Conservation (phyloP, 495 filamentous ascomycete species). For the Penicillium parvum region DNA sequence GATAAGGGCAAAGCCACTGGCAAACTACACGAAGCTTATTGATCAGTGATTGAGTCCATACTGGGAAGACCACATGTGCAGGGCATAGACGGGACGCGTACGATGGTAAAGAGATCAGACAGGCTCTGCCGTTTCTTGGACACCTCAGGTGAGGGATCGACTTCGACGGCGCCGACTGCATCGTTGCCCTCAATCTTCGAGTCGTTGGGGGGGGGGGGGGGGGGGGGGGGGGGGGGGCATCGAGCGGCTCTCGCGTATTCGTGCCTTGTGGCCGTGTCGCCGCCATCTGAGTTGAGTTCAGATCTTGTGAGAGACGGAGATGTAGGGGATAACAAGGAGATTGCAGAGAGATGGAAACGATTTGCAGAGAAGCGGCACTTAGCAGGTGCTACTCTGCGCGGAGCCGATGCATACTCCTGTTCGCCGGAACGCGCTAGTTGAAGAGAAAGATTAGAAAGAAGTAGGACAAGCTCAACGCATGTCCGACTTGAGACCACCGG, state of each 20-base stretch:
- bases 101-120: constrained; percentile 46
- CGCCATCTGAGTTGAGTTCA: background rate
- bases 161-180: background rate
- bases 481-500: background rate
- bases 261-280: background rate
- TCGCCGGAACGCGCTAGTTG: too few species aligned
- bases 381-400: background rate
- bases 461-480: too few species aligned
- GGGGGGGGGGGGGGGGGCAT: too few species aligned
- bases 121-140: constrained; percentile 35
- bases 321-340: too few species aligned
- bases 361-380: too few species aligned
- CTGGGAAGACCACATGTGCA: too few species aligned
- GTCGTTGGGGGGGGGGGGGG: too few species aligned
- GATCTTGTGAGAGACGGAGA: background rate
- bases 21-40: constrained; percentile 28
- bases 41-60: too few species aligned
- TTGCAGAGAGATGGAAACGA: too few species aligned
- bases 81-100: constrained; percentile 14
- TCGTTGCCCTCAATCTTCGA: constrained; percentile 1
- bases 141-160: constrained; percentile 23
- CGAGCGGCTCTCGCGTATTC: too few species aligned
- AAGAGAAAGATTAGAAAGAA: too few species aligned
- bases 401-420: background rate
- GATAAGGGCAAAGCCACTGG: constrained; percentile 47